These are phyloP conservation scores for Trichoderma lentiforme DNA, from an alignment of 2,329 filamentous ascomycete genomes.

Conservation along the genomic window DNA sequence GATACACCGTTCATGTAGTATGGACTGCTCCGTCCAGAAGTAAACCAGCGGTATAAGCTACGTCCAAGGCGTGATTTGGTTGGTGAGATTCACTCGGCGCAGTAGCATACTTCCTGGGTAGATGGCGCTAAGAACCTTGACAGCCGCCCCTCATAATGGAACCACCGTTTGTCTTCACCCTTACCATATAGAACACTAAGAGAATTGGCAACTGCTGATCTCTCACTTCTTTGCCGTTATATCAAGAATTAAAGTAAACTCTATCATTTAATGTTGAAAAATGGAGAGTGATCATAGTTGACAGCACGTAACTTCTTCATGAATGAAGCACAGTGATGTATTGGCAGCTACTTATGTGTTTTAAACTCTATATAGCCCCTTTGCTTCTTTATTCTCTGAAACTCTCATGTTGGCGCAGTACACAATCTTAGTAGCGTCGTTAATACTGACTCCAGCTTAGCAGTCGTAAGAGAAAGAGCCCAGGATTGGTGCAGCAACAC, in stretches of 20 bases:
- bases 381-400: neutral
- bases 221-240: neutral
- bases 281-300: neutral
- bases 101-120: neutral
- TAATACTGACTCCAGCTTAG: neutral
- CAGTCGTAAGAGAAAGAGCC: slow-evolving; percentile 1
- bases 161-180: neutral
- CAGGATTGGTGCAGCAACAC: neutral
- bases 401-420: neutral
- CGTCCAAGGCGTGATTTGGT: neutral
- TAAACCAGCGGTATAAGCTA: neutral
- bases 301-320: neutral
- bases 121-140: neutral
- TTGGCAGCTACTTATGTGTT: neutral
- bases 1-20: neutral
- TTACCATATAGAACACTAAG: neutral
- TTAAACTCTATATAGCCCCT: neutral
- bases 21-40: too few relatives aligned
- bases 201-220: neutral
- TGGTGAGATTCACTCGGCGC: neutral
- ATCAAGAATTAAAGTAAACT: neutral
- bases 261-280: too few relatives aligned
- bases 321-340: neutral
- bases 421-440: neutral
- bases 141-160: neutral